Evolutionary conservation across 2,329 filamentous ascomycete species (phyloP).

Genomic region (Nemania sp.): DNA sequence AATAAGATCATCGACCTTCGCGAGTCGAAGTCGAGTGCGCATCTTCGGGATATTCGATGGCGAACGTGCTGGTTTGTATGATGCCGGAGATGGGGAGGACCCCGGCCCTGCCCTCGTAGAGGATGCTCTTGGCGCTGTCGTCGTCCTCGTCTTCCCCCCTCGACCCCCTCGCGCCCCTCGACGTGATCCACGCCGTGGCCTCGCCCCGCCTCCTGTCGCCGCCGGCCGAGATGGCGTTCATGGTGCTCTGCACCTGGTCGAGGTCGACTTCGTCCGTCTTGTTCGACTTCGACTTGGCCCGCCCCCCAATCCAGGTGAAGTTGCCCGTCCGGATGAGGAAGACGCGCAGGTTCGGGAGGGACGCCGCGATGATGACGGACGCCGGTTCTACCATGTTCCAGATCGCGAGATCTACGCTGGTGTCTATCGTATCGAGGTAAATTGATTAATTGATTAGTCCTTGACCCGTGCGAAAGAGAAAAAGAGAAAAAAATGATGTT

Average conservation of each 20-base stretch:
- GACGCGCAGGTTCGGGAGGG: constrained; percentile 24
- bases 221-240: constrained; percentile 16
- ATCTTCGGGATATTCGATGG: constrained; percentile 21
- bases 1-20: background rate
- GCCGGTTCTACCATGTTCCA: constrained; percentile 24
- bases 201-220: constrained; percentile 9
- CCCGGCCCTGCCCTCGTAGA: background rate
- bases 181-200: constrained; percentile 14
- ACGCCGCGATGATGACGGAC: constrained; percentile 23
- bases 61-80: constrained; percentile 20
- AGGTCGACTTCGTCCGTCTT: constrained; percentile 9
- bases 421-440: constrained; percentile 6
- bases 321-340: constrained; percentile 15
- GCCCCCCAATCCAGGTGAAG: constrained; percentile 3
- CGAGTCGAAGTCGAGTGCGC: background rate
- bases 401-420: constrained; percentile 15
- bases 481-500: no score
- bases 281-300: background rate
- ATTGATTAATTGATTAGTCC: constrained; percentile 10
- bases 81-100: constrained; percentile 2
- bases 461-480: background rate
- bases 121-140: constrained; percentile 21
- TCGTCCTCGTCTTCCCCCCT: no score
- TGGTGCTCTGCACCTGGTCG: constrained; percentile 16
- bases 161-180: background rate